Percentiles rank a stretch among this genome's conserved stretches.
Conservation (phyloP, 2,329 filamentous ascomycete genomes). For the Diplodia intermedia region DNA sequence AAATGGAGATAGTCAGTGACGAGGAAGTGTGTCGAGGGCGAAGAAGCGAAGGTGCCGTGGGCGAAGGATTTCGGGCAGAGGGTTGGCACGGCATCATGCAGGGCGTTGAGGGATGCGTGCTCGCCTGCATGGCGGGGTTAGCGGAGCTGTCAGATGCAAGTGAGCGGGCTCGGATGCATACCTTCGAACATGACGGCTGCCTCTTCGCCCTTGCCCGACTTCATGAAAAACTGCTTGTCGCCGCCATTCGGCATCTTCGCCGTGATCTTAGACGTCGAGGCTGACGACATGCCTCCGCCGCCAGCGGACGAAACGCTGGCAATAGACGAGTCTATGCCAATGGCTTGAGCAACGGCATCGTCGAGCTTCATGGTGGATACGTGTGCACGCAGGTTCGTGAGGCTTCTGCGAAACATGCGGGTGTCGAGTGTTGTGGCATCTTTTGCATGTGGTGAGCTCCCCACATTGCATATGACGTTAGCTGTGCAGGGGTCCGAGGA, state of each 20-base stretch:
- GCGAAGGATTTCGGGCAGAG: conserved; percentile 80
- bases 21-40: conserved; percentile 59
- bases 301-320: conserved; percentile 67
- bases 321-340: conserved; percentile 63
- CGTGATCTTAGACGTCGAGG: conserved; percentile 69
- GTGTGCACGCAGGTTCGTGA: not conserved
- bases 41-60: conserved; percentile 65
- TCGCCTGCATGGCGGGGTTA: conserved; percentile 65
- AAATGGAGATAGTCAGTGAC: conserved; percentile 81
- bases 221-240: conserved; percentile 71
- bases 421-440: not conserved
- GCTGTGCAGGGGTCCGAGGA: conserved; percentile 15
- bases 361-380: conserved; percentile 61
- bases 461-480: conserved; percentile 23
- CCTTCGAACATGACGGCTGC: conserved; percentile 74
- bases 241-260: conserved; percentile 56
- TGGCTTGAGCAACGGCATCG: conserved; percentile 65
- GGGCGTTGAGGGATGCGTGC: conserved; percentile 81
- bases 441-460: conserved; percentile 9
- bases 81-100: conserved; percentile 72
- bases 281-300: conserved; percentile 68
- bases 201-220: conserved; percentile 67
- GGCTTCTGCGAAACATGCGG: conserved; percentile 6
- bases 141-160: not conserved
- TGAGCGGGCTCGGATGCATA: conserved; percentile 39